A percentile compares a stretch with the other conserved stretches of the same genome.
These are phyloP conservation scores for Phlyctochytrium arcticum DNA, from an alignment of 192 early-diverging fungal species.

Conservation along the genomic window DNA sequence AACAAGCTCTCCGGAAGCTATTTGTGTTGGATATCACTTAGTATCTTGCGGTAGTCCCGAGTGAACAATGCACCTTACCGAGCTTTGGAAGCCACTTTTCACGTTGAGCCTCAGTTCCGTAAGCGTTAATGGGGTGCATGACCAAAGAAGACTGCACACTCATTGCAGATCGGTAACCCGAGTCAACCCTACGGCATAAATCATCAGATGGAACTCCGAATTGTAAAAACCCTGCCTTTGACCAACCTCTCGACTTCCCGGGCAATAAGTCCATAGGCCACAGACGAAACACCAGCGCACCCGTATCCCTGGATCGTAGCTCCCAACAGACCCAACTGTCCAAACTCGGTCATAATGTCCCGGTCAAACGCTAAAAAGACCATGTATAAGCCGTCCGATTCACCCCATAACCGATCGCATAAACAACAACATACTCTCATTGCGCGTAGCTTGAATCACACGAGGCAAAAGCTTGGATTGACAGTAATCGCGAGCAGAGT, in stretches of 20 bases:
- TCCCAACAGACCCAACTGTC: conserved; percentile 86
- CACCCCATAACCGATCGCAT: background rate
- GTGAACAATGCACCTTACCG: conserved; percentile 42
- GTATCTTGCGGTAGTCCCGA: background rate
- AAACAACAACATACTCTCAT: conserved; percentile 62
- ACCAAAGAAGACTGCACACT: conserved; percentile 97
- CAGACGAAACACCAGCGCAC: conserved; percentile 95
- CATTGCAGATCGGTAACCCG: conserved; percentile 97
- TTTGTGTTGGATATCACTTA: background rate
- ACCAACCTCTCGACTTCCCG: conserved; percentile 87
- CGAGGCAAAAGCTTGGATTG: conserved; percentile 85
- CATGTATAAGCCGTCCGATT: no score
- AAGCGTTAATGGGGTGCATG: conserved; percentile 97
- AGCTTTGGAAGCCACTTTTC: conserved; percentile 88
- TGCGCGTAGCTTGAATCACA: conserved; percentile 77
- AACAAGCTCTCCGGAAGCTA: conserved; percentile 81
- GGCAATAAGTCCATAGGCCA: conserved; percentile 94
- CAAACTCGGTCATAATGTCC: conserved; percentile 91
- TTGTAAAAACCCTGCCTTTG: no score
- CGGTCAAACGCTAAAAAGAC: conserved; percentile 72
- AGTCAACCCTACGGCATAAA: conserved; percentile 66
- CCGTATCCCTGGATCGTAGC: conserved; percentile 94
- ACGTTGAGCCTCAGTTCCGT: conserved; percentile 83
- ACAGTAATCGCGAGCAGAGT: conserved; percentile 80
- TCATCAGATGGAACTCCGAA: no score